These are phyloP conservation scores for Mentha longifolia DNA, from an alignment of 257 asterid species.

Conservation along the genomic window DNA sequence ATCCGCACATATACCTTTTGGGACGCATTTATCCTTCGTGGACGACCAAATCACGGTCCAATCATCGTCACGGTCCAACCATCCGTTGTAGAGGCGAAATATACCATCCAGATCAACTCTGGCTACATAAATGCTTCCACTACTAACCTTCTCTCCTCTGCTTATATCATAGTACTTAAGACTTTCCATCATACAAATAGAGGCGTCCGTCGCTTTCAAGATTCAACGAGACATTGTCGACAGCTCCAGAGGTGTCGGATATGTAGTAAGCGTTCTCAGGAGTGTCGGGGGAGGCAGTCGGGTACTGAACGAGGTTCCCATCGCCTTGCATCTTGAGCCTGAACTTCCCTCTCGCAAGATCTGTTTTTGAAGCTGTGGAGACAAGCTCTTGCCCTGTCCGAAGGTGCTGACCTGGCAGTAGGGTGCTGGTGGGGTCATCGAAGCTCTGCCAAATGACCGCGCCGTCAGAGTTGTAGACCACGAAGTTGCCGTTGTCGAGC, in stretches of 20 bases:
- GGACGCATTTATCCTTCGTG: neutral
- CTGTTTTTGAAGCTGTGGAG: neutral
- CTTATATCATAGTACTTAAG: neutral
- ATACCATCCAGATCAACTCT: neutral
- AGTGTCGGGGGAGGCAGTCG: neutral
- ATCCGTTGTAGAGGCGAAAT: neutral
- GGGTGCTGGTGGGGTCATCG: neutral
- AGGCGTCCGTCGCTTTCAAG: neutral
- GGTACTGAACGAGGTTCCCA: conserved; percentile 6
- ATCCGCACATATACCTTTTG: neutral
- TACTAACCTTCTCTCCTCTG: neutral
- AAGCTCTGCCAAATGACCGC: conserved; percentile 5
- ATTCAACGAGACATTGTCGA: neutral
- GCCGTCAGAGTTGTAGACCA: neutral
- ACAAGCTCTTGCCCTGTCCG: neutral
- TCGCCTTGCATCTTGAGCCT: neutral
- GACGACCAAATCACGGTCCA: neutral
- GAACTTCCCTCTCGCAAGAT: neutral
- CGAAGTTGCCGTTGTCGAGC: conserved; percentile 17
- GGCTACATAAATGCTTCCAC: neutral
- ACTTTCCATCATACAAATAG: neutral
- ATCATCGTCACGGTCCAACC: neutral
- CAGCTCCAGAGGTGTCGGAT: neutral
- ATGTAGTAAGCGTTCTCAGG: neutral
- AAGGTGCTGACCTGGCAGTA: conserved; percentile 10